Percentiles rank a stretch among this genome's conserved stretches.
These are phyloP conservation scores for Kodamaea suecica DNA, from an alignment of 1,139 yeast genomes.

Conservation along the genomic window DNA sequence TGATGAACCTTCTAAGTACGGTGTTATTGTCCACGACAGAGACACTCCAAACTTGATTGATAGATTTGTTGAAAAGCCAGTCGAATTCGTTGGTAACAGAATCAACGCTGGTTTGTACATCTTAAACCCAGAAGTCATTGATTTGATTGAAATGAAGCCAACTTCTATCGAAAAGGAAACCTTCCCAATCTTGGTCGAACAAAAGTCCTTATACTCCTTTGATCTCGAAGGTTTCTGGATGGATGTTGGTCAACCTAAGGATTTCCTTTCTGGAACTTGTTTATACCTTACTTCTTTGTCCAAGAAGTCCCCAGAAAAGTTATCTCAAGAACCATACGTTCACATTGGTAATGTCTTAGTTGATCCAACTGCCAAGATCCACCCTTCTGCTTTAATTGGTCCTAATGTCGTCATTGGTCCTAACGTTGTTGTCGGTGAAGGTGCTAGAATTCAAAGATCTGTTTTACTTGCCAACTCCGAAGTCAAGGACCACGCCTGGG, in stretches of 20 bases:
- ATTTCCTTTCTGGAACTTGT: constrained; percentile 94
- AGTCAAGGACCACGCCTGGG: constrained; percentile 97
- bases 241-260: constrained; percentile 99
- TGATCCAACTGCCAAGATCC: constrained; percentile 93
- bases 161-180: constrained; percentile 99
- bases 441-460: constrained; percentile 97
- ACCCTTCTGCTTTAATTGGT: constrained; percentile 92
- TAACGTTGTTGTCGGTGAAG: constrained; percentile 92
- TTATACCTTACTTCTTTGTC: constrained; percentile 85
- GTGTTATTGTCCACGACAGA: constrained; percentile 97
- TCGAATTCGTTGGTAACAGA: constrained; percentile 97
- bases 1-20: constrained; percentile 98
- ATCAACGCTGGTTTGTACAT: constrained; percentile 97
- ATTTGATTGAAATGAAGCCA: constrained; percentile 95
- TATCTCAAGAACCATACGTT: constrained; percentile 66
- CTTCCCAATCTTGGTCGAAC: constrained; percentile 92
- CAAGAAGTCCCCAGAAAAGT: constrained; percentile 70
- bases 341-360: constrained; percentile 93
- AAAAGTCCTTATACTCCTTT: constrained; percentile 86
- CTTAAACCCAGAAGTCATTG: constrained; percentile 94
- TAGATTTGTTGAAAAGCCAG: constrained; percentile 99
- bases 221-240: constrained; percentile 99
- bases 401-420: constrained; percentile 99
- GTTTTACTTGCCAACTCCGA: constrained; percentile 88
- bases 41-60: constrained; percentile 92